Conservation (phyloP, 2,329 filamentous ascomycete species). For the Zymoseptoria passerinii region DNA sequence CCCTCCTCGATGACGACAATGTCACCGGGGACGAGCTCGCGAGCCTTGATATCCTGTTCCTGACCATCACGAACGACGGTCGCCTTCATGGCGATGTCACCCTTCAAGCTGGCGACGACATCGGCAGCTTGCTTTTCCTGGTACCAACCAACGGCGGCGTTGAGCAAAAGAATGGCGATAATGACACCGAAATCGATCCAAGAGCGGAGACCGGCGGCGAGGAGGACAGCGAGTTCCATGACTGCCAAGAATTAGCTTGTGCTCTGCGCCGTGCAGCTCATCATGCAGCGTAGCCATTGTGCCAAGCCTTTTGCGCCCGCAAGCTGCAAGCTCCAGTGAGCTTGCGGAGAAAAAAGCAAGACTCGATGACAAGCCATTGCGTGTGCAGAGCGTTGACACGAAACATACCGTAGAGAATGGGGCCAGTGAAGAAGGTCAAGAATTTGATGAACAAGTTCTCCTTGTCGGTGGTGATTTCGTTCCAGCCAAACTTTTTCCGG, state of each 20-base stretch:
- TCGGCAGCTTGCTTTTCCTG: conserved; percentile 75
- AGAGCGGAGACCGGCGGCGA: conserved; percentile 65
- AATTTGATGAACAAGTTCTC: conserved; percentile 69
- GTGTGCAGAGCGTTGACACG: conserved; percentile 6
- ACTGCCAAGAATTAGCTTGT: conserved; percentile 39
- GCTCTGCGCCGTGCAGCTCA: conserved; percentile 2
- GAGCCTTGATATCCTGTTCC: conserved; percentile 61
- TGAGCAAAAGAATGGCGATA: conserved; percentile 64
- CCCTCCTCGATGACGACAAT: conserved; percentile 69
- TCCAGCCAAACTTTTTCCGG: conserved; percentile 59
- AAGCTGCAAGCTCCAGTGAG: conserved; percentile 17
- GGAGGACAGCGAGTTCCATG: conserved; percentile 67
- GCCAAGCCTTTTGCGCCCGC: conserved; percentile 22
- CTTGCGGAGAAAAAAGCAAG: conserved; percentile 15
- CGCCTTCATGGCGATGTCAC: conserved; percentile 70
- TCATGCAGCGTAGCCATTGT: conserved; percentile 4
- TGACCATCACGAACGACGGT: conserved; percentile 58
- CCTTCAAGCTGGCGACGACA: conserved; percentile 65
- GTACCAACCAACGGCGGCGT: conserved; percentile 71
- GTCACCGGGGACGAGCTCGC: conserved; percentile 68
- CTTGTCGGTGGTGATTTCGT: conserved; percentile 66
- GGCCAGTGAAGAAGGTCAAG: conserved; percentile 65
- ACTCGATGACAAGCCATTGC: conserved; percentile 16
- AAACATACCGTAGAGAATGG: conserved; percentile 64
- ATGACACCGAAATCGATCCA: conserved; percentile 75